A percentile compares a stretch with the other conserved stretches of the same genome.
Evolutionary conservation across 176 grass and related monocot genomes (phyloP).

Genomic region (Avena atlantica): DNA sequence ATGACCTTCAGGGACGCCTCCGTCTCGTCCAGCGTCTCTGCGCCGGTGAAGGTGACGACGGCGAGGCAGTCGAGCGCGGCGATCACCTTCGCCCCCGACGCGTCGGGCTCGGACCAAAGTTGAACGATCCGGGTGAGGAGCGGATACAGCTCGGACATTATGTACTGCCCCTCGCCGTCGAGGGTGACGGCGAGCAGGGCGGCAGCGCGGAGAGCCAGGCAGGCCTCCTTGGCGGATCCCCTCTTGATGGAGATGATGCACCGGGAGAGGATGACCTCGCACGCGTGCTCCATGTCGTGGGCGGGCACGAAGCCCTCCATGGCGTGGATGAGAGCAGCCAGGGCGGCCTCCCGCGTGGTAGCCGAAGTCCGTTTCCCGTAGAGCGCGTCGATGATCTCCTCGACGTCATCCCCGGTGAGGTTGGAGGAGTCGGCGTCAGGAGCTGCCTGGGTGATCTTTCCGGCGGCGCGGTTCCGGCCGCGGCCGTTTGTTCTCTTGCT

Average conservation of each 20-base stretch:
- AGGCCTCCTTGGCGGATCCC: constrained; percentile 75
- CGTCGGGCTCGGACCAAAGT: constrained; percentile 51
- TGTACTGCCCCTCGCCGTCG: constrained; percentile 39
- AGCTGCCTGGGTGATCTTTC: not conserved
- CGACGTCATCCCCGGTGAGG: not conserved
- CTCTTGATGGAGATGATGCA: constrained; percentile 61
- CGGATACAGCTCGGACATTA: constrained; percentile 73
- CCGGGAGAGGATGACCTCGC: not conserved
- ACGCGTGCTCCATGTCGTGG: not conserved
- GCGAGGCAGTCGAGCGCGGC: constrained; percentile 78
- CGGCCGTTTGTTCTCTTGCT: not conserved
- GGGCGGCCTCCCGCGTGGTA: not conserved
- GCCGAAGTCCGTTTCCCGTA: not conserved
- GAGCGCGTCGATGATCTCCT: not conserved
- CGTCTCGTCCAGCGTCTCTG: constrained; percentile 73
- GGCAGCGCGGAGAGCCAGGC: constrained; percentile 70
- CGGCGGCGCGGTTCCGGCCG: not conserved
- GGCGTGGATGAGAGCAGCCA: not conserved
- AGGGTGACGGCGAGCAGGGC: constrained; percentile 31
- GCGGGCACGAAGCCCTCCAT: not conserved
- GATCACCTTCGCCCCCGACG: constrained; percentile 52
- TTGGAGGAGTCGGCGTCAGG: not conserved
- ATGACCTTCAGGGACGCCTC: constrained; percentile 75
- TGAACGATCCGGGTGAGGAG: constrained; percentile 65
- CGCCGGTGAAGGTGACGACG: constrained; percentile 74